These are phyloP conservation scores for Gynostemma pentaphyllum DNA, from an alignment of 306 rosid genomes.

Conservation along the genomic window DNA sequence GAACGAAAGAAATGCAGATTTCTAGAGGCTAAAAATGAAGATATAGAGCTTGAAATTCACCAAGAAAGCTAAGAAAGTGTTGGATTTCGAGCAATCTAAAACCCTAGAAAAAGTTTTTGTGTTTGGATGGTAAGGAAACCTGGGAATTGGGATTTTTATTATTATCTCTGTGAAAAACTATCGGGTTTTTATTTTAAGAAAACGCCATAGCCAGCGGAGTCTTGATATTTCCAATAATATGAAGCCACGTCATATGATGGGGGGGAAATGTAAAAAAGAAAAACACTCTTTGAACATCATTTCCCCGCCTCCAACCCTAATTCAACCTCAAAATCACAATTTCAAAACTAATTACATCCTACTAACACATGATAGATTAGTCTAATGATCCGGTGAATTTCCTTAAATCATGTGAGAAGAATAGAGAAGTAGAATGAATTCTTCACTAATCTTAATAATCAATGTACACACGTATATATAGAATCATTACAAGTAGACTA, in stretches of 20 bases:
- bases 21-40: background rate
- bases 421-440: no score
- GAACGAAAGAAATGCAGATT: background rate
- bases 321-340: no score
- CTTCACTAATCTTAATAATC: no score
- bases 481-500: no score
- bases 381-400: no score
- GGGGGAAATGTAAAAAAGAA: no score
- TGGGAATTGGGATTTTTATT: conserved; percentile 3
- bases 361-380: no score
- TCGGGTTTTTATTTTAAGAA: background rate
- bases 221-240: background rate
- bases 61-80: background rate
- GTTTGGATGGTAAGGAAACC: conserved; percentile 22
- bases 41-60: background rate
- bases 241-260: background rate
- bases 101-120: conserved; percentile 14
- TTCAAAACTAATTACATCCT: no score
- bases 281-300: no score
- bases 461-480: no score
- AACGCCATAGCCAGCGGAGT: background rate
- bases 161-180: background rate
- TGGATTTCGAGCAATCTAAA: conserved; percentile 8
- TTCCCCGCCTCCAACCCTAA: no score
- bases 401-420: no score